These are phyloP conservation scores for Paraurostyla sp. DNA, from an alignment of 73 alveolate species.

Conservation along the genomic window DNA sequence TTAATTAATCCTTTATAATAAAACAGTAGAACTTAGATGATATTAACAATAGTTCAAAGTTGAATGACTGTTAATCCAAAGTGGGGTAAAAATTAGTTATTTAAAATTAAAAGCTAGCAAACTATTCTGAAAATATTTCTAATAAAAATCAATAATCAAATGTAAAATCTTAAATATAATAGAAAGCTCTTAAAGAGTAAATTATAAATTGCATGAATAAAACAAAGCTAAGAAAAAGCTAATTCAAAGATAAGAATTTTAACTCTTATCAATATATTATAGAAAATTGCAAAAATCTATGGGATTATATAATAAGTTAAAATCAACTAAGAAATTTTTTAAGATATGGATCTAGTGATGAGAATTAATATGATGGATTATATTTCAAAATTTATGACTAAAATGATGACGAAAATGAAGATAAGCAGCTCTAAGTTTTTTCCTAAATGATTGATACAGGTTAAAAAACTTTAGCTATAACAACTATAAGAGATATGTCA, in stretches of 20 bases:
- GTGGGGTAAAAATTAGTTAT: not conserved
- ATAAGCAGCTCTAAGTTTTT: not conserved
- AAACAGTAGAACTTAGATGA: not conserved
- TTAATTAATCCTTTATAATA: not conserved
- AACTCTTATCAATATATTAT: not conserved
- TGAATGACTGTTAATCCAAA: not conserved
- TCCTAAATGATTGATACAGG: not conserved
- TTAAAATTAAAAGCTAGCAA: no score
- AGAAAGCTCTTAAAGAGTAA: not conserved
- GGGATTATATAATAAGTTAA: not conserved
- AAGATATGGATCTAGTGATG: not conserved
- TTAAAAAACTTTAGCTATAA: not conserved
- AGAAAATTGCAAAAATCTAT: not conserved
- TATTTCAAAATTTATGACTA: not conserved
- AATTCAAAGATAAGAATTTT: not conserved
- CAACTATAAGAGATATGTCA: conserved; percentile 27
- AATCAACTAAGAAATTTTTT: not conserved
- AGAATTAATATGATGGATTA: not conserved
- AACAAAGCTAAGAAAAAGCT: no score
- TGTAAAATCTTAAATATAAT: no score
- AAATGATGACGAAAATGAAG: not conserved
- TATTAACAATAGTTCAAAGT: not conserved
- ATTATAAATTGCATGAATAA: not conserved
- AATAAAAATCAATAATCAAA: not conserved
- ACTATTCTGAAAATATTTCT: no score